These are phyloP conservation scores for Bremia lactucae DNA, from an alignment of 352 stramenopile genomes.

Conservation along the genomic window DNA sequence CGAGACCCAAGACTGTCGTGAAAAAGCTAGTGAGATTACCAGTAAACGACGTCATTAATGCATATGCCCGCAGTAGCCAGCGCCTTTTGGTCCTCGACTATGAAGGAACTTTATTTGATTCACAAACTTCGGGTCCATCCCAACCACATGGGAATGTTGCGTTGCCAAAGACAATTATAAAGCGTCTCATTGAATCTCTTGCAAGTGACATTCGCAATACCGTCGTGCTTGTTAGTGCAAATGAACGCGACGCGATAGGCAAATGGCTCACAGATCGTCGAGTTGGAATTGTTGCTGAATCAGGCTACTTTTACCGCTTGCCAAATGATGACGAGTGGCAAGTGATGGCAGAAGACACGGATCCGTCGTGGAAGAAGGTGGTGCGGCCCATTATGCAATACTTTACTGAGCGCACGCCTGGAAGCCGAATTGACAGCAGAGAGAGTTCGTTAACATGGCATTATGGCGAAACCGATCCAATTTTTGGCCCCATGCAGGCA, in stretches of 20 bases:
- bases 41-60: conserved; percentile 28
- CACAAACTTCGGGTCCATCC: conserved; percentile 11
- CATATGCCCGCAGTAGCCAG: conserved; percentile 47
- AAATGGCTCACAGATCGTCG: conserved; percentile 57
- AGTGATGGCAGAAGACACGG: conserved; percentile 45
- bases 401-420: conserved; percentile 58
- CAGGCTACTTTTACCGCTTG: conserved; percentile 47
- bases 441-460: conserved; percentile 57
- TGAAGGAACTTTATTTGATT: conserved; percentile 67
- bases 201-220: conserved; percentile 44
- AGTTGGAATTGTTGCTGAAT: conserved; percentile 49
- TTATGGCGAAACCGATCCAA: conserved; percentile 62
- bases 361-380: conserved; percentile 62
- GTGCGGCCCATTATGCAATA: conserved; percentile 70
- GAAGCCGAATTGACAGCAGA: conserved; percentile 54
- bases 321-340: conserved; percentile 43
- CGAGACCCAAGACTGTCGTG: conserved; percentile 21
- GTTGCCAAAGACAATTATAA: conserved; percentile 46
- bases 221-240: conserved; percentile 43
- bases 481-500: conserved; percentile 73
- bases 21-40: conserved; percentile 43
- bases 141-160: conserved; percentile 49
- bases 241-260: conserved; percentile 61
- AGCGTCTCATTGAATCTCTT: conserved; percentile 48
- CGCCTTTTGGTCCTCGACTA: conserved; percentile 73